Percentiles rank a stretch among this genome's conserved stretches.
Conservation (phyloP, 2,329 filamentous ascomycete species). For the Colletotrichum cereale region DNA sequence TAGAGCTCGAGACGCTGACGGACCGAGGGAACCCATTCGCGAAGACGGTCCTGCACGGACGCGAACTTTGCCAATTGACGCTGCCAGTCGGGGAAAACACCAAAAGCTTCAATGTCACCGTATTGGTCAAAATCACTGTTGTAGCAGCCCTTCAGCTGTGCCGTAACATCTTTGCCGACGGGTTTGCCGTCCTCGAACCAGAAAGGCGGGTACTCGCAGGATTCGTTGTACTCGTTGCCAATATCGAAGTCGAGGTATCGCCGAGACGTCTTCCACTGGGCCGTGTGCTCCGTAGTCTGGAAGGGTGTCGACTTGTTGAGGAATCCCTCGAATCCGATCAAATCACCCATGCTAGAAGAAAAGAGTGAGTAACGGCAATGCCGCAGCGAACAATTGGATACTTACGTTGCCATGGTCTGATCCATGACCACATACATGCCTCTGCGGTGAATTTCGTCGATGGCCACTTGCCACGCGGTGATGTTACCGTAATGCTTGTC, state of each 20-base stretch:
- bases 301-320: constrained; percentile 71
- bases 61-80: constrained; percentile 75
- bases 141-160: constrained; percentile 66
- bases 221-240: constrained; percentile 64
- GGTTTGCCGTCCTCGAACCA: constrained; percentile 69
- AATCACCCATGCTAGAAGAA: constrained; percentile 69
- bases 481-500: constrained; percentile 74
- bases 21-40: constrained; percentile 72
- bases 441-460: constrained; percentile 70
- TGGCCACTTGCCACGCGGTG: constrained; percentile 66
- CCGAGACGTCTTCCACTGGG: constrained; percentile 66
- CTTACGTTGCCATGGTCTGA: constrained; percentile 65
- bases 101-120: constrained; percentile 73
- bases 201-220: constrained; percentile 71
- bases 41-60: constrained; percentile 74
- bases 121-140: constrained; percentile 75
- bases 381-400: not conserved
- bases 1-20: constrained; percentile 69
- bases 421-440: constrained; percentile 76
- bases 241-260: constrained; percentile 70
- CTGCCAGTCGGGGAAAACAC: constrained; percentile 72
- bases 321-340: constrained; percentile 72
- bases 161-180: constrained; percentile 59
- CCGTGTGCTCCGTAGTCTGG: constrained; percentile 66
- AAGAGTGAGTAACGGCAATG: constrained; percentile 20